Conservation (phyloP, 306 rosid genomes). For the Herpetospermum pedunculosum region DNA sequence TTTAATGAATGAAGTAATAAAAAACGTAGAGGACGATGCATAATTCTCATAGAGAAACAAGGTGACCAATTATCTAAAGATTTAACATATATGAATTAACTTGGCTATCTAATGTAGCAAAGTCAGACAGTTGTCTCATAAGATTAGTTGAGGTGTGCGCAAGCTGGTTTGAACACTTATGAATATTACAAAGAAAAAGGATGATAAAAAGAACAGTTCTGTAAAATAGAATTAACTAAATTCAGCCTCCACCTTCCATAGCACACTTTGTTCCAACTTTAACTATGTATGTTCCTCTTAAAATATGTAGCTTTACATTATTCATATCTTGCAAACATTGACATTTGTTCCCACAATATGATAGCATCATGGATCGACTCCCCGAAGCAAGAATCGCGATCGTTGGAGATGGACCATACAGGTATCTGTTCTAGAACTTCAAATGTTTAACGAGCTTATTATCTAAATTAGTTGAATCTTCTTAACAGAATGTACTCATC, state of each 20-base stretch:
- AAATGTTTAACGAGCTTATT: background rate
- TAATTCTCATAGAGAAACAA: background rate
- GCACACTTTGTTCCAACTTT: background rate
- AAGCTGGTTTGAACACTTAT: too few relatives aligned
- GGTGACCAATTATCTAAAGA: too few relatives aligned
- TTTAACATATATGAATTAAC: too few relatives aligned
- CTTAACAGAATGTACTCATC: background rate
- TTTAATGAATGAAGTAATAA: background rate
- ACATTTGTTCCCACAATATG: constrained; percentile 14
- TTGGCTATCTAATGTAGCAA: too few relatives aligned
- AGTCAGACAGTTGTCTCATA: too few relatives aligned
- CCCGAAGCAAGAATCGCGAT: constrained; percentile 87
- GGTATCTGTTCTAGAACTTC: constrained; percentile 26
- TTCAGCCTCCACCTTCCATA: background rate
- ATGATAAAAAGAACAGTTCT: too few relatives aligned
- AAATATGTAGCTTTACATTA: background rate
- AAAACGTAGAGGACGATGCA: background rate
- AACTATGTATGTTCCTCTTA: background rate
- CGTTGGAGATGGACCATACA: constrained; percentile 92
- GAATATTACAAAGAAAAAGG: too few relatives aligned
- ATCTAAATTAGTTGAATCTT: background rate
- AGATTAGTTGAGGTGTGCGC: too few relatives aligned
- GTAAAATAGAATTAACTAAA: background rate
- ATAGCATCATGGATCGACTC: constrained; percentile 84
- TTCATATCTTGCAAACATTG: background rate